Conservation (phyloP, 176 grass and related monocot genomes). For the Cocos nucifera region DNA sequence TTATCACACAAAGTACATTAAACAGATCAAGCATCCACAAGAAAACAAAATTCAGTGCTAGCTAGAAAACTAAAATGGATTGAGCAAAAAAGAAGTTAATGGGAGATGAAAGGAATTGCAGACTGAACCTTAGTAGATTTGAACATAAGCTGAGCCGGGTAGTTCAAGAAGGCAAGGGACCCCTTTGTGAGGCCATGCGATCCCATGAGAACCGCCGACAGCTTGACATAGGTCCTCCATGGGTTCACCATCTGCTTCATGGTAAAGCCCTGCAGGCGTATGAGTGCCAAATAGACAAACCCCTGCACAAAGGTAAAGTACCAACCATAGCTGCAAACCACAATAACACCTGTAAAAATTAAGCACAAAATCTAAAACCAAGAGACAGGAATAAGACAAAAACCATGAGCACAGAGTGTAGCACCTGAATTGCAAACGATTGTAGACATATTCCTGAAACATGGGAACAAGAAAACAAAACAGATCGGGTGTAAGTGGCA, state of each 20-base stretch:
- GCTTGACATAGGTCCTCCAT: slow-evolving; percentile 67
- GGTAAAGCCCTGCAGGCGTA: slow-evolving; percentile 72
- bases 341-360: not conserved
- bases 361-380: not conserved
- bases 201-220: slow-evolving; percentile 77
- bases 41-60: too few relatives aligned
- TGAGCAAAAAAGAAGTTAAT: not conserved
- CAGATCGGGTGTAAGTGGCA: too few relatives aligned
- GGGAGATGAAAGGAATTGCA: not conserved
- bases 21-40: too few relatives aligned
- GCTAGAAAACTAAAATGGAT: too few relatives aligned
- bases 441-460: slow-evolving; percentile 88
- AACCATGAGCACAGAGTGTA: not conserved
- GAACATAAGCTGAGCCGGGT: slow-evolving; percentile 94
- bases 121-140: slow-evolving; percentile 75
- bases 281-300: slow-evolving; percentile 67
- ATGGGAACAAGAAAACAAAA: not conserved
- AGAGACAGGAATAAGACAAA: not conserved
- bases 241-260: slow-evolving; percentile 89
- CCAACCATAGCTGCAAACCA: slow-evolving; percentile 62
- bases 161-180: slow-evolving; percentile 93
- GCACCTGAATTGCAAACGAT: slow-evolving; percentile 84
- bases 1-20: too few relatives aligned
- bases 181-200: slow-evolving; percentile 91
- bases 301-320: slow-evolving; percentile 98